These are phyloP conservation scores for Lachancea kluyveri DNA, from an alignment of 805 yeast genomes.

Conservation along the genomic window DNA sequence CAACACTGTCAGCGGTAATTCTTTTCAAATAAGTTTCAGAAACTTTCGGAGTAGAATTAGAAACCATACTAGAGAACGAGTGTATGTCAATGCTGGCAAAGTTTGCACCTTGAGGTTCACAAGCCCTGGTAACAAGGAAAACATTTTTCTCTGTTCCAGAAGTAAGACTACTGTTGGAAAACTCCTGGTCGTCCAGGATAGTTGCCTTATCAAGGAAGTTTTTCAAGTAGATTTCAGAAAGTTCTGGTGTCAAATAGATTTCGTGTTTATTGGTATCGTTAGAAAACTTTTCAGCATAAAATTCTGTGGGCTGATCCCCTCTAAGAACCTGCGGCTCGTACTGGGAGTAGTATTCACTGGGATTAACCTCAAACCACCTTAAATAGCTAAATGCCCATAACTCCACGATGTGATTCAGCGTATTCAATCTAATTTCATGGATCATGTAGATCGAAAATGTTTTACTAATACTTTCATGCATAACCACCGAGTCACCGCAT, in stretches of 20 bases:
- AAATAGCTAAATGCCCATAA: slow-evolving; percentile 44
- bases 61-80: slow-evolving; percentile 5
- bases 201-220: slow-evolving; percentile 41
- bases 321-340: slow-evolving; percentile 19
- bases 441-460: slow-evolving; percentile 42
- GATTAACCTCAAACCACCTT: slow-evolving; percentile 36
- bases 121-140: slow-evolving; percentile 14
- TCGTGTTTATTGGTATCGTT: slow-evolving; percentile 35
- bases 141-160: slow-evolving; percentile 4
- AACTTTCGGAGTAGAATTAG: slow-evolving; percentile 10
- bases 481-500: slow-evolving; percentile 48
- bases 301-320: slow-evolving; percentile 11
- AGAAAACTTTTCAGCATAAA: slow-evolving; percentile 15
- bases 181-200: slow-evolving; percentile 36
- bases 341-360: slow-evolving; percentile 22
- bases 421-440: slow-evolving; percentile 46
- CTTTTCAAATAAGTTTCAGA: slow-evolving; percentile 16
- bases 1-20: slow-evolving; percentile 6
- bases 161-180: slow-evolving; percentile 6
- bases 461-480: slow-evolving; percentile 30
- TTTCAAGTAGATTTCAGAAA: slow-evolving; percentile 37
- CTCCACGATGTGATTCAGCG: slow-evolving; percentile 39
- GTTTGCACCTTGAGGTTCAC: slow-evolving; percentile 14
- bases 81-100: slow-evolving; percentile 12
- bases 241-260: slow-evolving; percentile 47